Evolutionary conservation across 495 filamentous ascomycete species (phyloP).

Genomic region (Aspergillus haitiensis): DNA sequence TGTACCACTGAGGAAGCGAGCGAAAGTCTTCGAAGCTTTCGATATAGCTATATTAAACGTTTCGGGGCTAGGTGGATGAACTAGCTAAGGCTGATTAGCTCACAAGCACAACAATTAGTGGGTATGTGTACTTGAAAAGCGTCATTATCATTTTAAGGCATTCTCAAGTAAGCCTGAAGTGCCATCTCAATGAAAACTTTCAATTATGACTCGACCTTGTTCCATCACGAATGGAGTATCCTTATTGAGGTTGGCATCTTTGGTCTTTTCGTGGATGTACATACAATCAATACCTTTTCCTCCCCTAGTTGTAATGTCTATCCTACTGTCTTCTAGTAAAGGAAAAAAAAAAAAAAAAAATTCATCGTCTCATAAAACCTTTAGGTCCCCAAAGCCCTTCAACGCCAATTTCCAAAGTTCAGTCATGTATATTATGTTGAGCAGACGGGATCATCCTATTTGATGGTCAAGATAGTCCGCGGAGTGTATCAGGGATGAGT

Average conservation of each 20-base stretch:
- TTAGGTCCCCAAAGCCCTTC: not conserved
- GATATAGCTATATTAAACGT: constrained; percentile 41
- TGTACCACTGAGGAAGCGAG: constrained; percentile 53
- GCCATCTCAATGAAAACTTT: no score
- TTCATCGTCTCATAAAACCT: constrained; percentile 8
- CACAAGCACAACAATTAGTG: no score
- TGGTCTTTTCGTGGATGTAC: not conserved
- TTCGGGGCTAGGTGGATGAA: constrained; percentile 26
- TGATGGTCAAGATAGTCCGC: not conserved
- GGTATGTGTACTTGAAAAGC: no score
- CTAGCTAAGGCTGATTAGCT: not conserved
- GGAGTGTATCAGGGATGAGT: not conserved
- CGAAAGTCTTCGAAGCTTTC: constrained; percentile 47
- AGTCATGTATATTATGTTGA: not conserved
- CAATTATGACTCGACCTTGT: no score
- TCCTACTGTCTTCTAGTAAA: not conserved
- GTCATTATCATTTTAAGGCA: no score
- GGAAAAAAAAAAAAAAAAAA: not conserved
- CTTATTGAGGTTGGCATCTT: not conserved
- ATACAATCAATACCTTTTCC: not conserved
- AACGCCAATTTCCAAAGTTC: constrained; percentile 13
- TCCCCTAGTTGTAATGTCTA: not conserved
- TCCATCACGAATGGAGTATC: not conserved
- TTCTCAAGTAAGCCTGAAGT: no score
- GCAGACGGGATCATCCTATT: constrained; percentile 13